These are phyloP conservation scores for Xylaria intraflava DNA, from an alignment of 495 filamentous ascomycete species.

Conservation along the genomic window DNA sequence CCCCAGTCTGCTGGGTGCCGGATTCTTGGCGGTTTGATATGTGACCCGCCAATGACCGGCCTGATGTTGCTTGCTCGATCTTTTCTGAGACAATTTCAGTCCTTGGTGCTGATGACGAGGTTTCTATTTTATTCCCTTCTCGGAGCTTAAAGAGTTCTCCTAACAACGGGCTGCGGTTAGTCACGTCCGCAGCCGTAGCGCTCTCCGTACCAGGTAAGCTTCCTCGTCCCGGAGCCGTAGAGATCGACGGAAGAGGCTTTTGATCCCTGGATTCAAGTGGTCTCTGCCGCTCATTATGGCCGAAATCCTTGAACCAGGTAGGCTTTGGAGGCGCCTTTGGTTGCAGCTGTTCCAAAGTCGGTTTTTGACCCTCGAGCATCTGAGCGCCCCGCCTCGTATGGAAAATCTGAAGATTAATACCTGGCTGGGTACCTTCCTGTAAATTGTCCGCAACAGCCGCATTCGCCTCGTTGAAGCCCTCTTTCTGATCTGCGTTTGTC, in stretches of 20 bases:
- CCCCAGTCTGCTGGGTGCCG: slow-evolving; percentile 6
- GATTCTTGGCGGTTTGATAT: slow-evolving; percentile 1
- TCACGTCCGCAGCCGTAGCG: slow-evolving; percentile 13
- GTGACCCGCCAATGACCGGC: background rate
- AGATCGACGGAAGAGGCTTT: slow-evolving; percentile 2
- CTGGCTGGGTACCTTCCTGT: slow-evolving; percentile 17
- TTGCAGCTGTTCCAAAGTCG: slow-evolving; percentile 7
- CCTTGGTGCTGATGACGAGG: background rate
- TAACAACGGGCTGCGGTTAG: background rate
- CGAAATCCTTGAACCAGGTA: slow-evolving; percentile 27
- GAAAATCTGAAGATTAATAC: slow-evolving; percentile 34
- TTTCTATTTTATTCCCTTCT: background rate
- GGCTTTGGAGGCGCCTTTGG: slow-evolving; percentile 15
- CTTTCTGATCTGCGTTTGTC: slow-evolving; percentile 9
- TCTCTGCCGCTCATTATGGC: slow-evolving; percentile 16
- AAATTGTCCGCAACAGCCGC: background rate
- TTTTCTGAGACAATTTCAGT: background rate
- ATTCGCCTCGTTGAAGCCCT: slow-evolving; percentile 1
- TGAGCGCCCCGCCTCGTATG: slow-evolving; percentile 29
- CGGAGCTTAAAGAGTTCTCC: background rate
- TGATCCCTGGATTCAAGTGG: background rate
- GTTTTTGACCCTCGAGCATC: slow-evolving; percentile 24
- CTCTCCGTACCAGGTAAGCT: slow-evolving; percentile 16
- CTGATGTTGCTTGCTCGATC: background rate
- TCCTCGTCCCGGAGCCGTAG: slow-evolving; percentile 3